These are phyloP conservation scores for Graphiopsis chlorocephala DNA, from an alignment of 2,329 filamentous ascomycete species.

Conservation along the genomic window DNA sequence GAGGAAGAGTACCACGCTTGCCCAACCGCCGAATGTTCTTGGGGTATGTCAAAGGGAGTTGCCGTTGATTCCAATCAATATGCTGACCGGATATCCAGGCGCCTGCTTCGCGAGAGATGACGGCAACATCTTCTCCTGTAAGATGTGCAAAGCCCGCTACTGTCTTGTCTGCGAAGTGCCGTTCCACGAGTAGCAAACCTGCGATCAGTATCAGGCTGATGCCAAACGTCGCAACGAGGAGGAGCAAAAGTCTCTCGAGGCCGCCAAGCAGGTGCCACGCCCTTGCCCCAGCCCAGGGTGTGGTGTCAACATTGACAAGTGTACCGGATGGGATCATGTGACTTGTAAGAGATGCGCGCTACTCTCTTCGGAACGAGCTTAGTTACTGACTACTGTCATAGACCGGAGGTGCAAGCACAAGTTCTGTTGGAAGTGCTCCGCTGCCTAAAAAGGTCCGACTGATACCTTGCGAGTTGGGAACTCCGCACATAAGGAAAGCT, in stretches of 20 bases:
- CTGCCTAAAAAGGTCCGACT: constrained; percentile 3
- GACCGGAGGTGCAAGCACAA: constrained; percentile 22
- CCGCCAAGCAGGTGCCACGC: constrained; percentile 19
- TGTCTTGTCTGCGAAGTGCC: constrained; percentile 24
- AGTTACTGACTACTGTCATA: background rate
- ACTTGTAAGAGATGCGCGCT: constrained; percentile 21
- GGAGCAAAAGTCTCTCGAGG: constrained; percentile 3
- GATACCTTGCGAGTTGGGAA: constrained; percentile 16
- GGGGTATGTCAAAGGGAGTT: background rate
- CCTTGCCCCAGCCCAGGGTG: constrained; percentile 24
- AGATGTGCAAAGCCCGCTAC: constrained; percentile 20
- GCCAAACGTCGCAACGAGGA: background rate
- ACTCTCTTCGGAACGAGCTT: background rate
- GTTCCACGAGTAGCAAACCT: constrained; percentile 25
- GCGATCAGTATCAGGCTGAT: constrained; percentile 19
- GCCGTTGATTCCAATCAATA: background rate
- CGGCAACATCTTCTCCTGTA: constrained; percentile 27
- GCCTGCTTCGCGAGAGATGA: constrained; percentile 21
- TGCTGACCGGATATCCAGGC: constrained; percentile 1
- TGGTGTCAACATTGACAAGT: constrained; percentile 24
- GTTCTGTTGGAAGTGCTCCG: constrained; percentile 28
- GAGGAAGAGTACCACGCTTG: constrained; percentile 11
- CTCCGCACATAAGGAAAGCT: constrained; percentile 13
- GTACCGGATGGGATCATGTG: constrained; percentile 28
- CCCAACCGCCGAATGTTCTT: constrained; percentile 1